Evolutionary conservation across 306 rosid genomes (phyloP), one percentile per base, ranked within the genome.

Genomic region (Castanea mollissima): DNA sequence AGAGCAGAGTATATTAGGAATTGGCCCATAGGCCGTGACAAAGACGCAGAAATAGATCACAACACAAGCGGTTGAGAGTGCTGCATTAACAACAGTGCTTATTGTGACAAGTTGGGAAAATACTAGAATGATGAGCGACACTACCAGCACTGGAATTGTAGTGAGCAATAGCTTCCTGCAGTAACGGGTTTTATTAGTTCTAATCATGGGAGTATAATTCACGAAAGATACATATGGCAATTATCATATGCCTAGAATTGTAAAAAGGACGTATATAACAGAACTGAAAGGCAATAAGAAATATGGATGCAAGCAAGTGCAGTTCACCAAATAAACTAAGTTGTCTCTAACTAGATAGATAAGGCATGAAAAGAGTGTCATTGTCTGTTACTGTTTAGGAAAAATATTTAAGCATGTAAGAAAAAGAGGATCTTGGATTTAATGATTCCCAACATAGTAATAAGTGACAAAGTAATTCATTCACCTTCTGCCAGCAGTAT

Each of bases 1-100:
- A 0, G 95, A 80, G 86, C 93, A 87, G 21, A 92, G 90, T 75
- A 92, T 90, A 81, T 92, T 92, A 59, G 95, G 97, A 73, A 92
- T 82, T 31, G 97, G 95, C 19, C 97, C 97, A 55, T 89, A 92
- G 21, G 85, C 97, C 91, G 35, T 85, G 32, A 92, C 97, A 67
- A 92, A 90, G 80, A 34, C 15, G 79, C 93, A 92, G 83, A 92
- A 92, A 74, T 90, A 92, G 21, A 82, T 27, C 4, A 92, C 38
- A 41, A 92, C 95, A 71, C 97, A 92, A 51, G 27, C 23, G 18
- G 92, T 87, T 51, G 97, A 92, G 49, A 90, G 67, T 25, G 84
- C 93, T 68, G 95, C 95, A 63, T 90, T 81, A 55, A 71, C 81
- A 10, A 87, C 82, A 19, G 80, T 68, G 76, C 92, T 85, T 79